phyloP scores from a whole-genome alignment of 1,139 yeast species.

The Candida sanyaensis region DNA sequence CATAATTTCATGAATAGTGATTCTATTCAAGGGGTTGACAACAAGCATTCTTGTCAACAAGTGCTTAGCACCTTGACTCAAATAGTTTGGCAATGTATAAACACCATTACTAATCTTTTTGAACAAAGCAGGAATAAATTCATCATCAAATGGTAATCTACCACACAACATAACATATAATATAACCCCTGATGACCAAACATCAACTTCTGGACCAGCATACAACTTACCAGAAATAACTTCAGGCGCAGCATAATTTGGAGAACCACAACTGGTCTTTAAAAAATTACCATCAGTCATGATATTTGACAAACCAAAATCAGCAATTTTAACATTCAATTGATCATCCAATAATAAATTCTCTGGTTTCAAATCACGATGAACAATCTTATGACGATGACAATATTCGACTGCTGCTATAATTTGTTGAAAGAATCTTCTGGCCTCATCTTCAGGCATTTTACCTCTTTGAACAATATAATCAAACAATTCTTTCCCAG shows the following conservation, averaged over 20 bases:
- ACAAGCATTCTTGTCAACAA: conserved; percentile 90
- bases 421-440: conserved; percentile 95
- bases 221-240: conserved; percentile 94
- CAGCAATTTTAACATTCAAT: conserved; percentile 93
- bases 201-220: conserved; percentile 99
- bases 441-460: conserved; percentile 92
- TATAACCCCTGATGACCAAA: conserved; percentile 98
- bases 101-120: conserved; percentile 95
- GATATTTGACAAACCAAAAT: conserved; percentile 91
- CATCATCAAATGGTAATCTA: conserved; percentile 96
- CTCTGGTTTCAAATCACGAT: conserved; percentile 94
- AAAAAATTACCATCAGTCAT: conserved; percentile 98
- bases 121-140: conserved; percentile 92
- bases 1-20: conserved; percentile 91
- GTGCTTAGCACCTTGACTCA: conserved; percentile 86
- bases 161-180: conserved; percentile 97
- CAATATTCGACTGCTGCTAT: conserved; percentile 98
- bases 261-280: conserved; percentile 96
- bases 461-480: conserved; percentile 94
- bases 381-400: conserved; percentile 96
- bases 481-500: conserved; percentile 94
- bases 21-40: conserved; percentile 93
- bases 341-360: conserved; percentile 88
- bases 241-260: conserved; percentile 98
- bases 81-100: conserved; percentile 86